These are phyloP conservation scores for Prototheca cutis DNA, from an alignment of 163 green algal genomes.

Conservation along the genomic window DNA sequence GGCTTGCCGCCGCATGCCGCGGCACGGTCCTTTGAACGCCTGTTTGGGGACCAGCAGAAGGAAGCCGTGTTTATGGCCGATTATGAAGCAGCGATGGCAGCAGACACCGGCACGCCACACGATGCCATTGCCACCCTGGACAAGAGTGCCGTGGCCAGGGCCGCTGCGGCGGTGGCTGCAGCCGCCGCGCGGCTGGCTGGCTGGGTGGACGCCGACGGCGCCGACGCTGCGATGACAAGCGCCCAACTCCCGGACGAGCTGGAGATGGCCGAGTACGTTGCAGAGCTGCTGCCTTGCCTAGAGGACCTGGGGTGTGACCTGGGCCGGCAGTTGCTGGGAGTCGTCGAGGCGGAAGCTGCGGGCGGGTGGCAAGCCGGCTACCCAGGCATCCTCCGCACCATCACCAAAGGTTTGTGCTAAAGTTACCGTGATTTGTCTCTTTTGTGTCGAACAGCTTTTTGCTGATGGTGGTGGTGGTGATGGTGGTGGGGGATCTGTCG, in stretches of 20 bases:
- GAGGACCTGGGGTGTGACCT: conserved; percentile 30
- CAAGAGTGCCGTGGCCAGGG: conserved; percentile 18
- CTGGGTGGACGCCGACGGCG: neutral
- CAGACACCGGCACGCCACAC: conserved; percentile 30
- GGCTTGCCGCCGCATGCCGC: neutral
- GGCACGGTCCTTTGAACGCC: neutral
- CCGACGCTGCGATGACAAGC: neutral
- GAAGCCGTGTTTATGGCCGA: conserved; percentile 18
- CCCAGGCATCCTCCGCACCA: conserved; percentile 18
- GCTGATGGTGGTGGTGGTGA: too few relatives aligned
- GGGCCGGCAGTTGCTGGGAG: conserved; percentile 9
- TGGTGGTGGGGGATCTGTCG: too few relatives aligned
- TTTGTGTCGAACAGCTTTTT: too few relatives aligned
- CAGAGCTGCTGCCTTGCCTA: conserved; percentile 17
- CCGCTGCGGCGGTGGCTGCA: conserved; percentile 28
- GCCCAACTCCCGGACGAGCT: conserved; percentile 13
- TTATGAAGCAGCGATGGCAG: conserved; percentile 42
- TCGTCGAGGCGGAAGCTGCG: neutral
- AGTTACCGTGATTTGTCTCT: too few relatives aligned
- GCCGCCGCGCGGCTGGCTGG: conserved; percentile 33
- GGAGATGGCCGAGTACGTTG: conserved; percentile 9
- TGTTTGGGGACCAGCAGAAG: neutral
- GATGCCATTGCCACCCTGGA: conserved; percentile 13
- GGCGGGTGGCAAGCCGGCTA: conserved; percentile 11
- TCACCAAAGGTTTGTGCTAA: conserved; percentile 24